Percentiles rank a stretch among this genome's conserved stretches.
These are phyloP conservation scores for Rubroboletus pulcherrimus DNA, from an alignment of 768 basidiomycete genomes.

Conservation along the genomic window DNA sequence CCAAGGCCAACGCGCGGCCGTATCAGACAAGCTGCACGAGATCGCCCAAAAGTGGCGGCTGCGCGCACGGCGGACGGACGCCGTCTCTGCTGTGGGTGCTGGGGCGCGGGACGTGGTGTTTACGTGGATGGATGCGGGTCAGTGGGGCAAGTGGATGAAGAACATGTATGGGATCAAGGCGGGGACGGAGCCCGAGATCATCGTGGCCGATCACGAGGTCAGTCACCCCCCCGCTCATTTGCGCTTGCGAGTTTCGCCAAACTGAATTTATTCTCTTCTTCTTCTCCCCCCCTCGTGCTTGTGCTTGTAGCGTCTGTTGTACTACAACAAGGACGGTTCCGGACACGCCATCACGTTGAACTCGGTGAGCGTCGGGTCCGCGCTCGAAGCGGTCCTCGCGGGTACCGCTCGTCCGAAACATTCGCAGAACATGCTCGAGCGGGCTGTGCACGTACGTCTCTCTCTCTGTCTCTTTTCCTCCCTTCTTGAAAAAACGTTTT, in stretches of 20 bases:
- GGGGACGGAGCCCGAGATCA: constrained; percentile 36
- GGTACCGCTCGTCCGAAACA: constrained; percentile 50
- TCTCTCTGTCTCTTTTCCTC: background rate
- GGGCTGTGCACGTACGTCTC: constrained; percentile 54
- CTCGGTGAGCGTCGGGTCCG: constrained; percentile 54
- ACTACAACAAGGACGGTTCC: constrained; percentile 65
- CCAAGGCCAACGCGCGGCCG: constrained; percentile 32
- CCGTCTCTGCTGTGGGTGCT: background rate
- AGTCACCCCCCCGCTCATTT: background rate
- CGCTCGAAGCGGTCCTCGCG: constrained; percentile 62
- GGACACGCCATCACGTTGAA: constrained; percentile 57
- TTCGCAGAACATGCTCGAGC: constrained; percentile 70
- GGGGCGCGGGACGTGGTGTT: constrained; percentile 64
- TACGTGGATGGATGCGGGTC: constrained; percentile 82
- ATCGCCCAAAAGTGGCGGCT: constrained; percentile 60
- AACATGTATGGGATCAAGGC: constrained; percentile 76
- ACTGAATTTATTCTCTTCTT: background rate
- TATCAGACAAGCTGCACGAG: constrained; percentile 46
- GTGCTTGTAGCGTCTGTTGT: constrained; percentile 55
- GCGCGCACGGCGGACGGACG: background rate
- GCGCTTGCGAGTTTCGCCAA: background rate
- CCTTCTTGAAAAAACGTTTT: too few relatives aligned
- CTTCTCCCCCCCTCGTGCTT: background rate
- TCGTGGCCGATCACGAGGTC: constrained; percentile 77
- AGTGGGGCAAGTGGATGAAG: constrained; percentile 88